A percentile compares a stretch with the other conserved stretches of the same genome.
phyloP scores from a whole-genome alignment of 2,329 filamentous ascomycete species.

The Colletotrichum chrysophilum region DNA sequence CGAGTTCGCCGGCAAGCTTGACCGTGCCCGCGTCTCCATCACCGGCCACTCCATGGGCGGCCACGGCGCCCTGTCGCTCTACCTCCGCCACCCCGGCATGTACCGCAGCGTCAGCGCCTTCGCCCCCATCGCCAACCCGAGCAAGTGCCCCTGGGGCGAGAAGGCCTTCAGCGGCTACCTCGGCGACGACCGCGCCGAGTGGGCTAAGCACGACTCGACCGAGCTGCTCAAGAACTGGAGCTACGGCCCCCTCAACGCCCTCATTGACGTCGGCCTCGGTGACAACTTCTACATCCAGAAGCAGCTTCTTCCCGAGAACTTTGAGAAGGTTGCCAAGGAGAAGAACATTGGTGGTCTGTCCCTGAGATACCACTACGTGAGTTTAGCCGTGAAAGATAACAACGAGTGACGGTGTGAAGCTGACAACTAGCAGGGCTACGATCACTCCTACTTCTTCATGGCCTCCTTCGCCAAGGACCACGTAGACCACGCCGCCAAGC shows the following conservation, averaged over 20 bases:
- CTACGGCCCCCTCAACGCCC: conserved; percentile 67
- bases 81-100: conserved; percentile 86
- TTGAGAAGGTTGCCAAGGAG: conserved; percentile 79
- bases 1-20: conserved; percentile 72
- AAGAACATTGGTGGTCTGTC: conserved; percentile 75
- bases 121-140: conserved; percentile 88
- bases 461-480: conserved; percentile 89
- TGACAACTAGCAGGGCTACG: conserved; percentile 70
- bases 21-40: conserved; percentile 76
- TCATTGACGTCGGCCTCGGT: conserved; percentile 91
- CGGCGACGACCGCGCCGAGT: conserved; percentile 75
- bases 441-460: conserved; percentile 98
- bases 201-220: conserved; percentile 91
- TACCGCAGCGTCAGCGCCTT: conserved; percentile 92
- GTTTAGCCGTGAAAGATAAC: conserved; percentile 26
- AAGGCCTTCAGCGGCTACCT: conserved; percentile 96
- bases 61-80: conserved; percentile 91
- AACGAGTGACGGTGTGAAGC: background rate
- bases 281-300: conserved; percentile 97
- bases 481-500: conserved; percentile 88
- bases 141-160: conserved; percentile 87
- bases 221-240: conserved; percentile 83
- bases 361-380: conserved; percentile 80
- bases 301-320: conserved; percentile 93
- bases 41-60: conserved; percentile 98